Conservation (phyloP, 2,329 filamentous ascomycete genomes). For the Microsporum ferrugineum region DNA sequence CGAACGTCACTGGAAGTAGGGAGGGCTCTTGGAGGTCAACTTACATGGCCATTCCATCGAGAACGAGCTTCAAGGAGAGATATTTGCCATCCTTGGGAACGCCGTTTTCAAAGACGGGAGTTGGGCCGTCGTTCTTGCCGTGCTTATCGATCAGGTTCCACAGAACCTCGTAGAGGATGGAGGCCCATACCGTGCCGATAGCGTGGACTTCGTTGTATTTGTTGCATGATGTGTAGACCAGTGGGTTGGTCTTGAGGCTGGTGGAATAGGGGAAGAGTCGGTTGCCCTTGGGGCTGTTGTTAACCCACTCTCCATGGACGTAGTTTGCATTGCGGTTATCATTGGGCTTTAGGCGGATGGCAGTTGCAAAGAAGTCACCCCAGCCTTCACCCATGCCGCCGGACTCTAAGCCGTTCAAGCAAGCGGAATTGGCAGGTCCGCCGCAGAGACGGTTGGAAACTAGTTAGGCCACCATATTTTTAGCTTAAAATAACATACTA, state of each 20-base stretch:
- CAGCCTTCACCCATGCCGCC: constrained; percentile 14
- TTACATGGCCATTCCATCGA: constrained; percentile 13
- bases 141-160: constrained; percentile 14
- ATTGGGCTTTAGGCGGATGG: constrained; percentile 8
- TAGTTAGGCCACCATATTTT: not conserved
- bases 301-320: constrained; percentile 10
- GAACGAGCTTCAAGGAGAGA: constrained; percentile 11
- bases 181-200: constrained; percentile 10
- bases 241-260: constrained; percentile 9
- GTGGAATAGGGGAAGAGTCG: constrained; percentile 11
- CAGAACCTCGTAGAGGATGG: constrained; percentile 11
- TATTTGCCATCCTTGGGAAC: constrained; percentile 12
- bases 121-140: constrained; percentile 12
- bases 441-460: constrained; percentile 13
- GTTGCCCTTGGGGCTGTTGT: constrained; percentile 7
- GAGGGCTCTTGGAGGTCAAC: not conserved
- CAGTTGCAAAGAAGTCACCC: constrained; percentile 12
- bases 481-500: not conserved
- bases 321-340: constrained; percentile 8
- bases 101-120: constrained; percentile 5
- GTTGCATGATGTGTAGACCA: constrained; percentile 9
- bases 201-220: constrained; percentile 6
- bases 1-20: not conserved
- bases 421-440: constrained; percentile 10
- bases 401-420: constrained; percentile 10